Evolutionary conservation across 805 yeast species (phyloP), one percentile per base, ranked within the genome.

Genomic region (Zygoascus biomembranicola): DNA sequence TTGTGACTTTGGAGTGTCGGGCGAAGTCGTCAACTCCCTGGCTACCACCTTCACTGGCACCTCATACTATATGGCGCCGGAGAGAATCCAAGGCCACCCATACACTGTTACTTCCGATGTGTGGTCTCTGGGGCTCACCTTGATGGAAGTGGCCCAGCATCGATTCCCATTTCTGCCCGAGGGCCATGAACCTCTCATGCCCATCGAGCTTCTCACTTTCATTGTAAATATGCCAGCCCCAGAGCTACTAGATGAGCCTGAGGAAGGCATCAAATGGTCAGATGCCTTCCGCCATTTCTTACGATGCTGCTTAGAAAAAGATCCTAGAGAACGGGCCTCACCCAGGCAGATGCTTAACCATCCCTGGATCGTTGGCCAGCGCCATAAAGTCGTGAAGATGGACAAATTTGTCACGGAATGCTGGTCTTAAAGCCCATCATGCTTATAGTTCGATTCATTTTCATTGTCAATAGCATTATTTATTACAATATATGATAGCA

Each of bases 11-110:
- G 99, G 99, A 19, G 99, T 94, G 28, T 85, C 95, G 65, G 99
- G 99, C 10, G 97, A 89, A 64, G 96, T 94, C 18, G 96, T 92
- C 32, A 86, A 94, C 68, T 89, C 97, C 0, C 73, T 94, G 47
- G 98, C 98, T 1, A 88, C 96, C 1, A 94, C 99, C 0, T 94
- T 90, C 65, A 94, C 97, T 0, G 99, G 99, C 1, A 94, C 99
- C 0, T 90, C 96, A 10, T 92, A 88, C 66, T 94, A 94, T 69
- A 94, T 94, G 99, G 98, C 99, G 0, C 99, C 99, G 0, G 99
- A 94, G 69, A 77, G 99, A 61, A 92, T 94, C 50, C 87, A 87
- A 72, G 97, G 97, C 31, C 92, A 89, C 64, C 94, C 97, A 1
- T 94, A 94, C 65, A 85, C 96, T 10, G 97, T 92, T 2, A 87